phyloP scores from a whole-genome alignment of 2,329 filamentous ascomycete genomes.

The Diaporthe aspalathi region DNA sequence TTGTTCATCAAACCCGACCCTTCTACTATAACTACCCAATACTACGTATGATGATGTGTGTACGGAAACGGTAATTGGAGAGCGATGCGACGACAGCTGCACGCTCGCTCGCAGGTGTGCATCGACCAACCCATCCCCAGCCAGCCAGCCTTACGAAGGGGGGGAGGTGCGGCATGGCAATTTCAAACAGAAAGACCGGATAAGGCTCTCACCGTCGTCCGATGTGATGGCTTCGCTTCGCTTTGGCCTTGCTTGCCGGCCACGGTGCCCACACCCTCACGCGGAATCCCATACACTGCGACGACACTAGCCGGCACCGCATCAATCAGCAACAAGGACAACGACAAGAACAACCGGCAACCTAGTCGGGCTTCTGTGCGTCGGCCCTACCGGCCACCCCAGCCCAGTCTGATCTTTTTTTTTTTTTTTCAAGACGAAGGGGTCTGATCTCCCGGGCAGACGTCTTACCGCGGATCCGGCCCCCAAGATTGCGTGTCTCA shows the following conservation, averaged over 20 bases:
- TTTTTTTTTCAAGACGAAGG: no score
- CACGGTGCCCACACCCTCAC: no score
- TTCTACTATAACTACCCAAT: neutral
- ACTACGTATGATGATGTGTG: neutral
- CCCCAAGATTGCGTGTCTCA: conserved; percentile 15
- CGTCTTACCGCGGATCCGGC: conserved; percentile 20
- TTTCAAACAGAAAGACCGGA: neutral
- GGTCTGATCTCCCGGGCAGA: conserved; percentile 23
- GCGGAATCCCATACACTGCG: neutral
- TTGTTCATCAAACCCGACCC: neutral
- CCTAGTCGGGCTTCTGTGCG: neutral
- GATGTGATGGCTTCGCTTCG: neutral
- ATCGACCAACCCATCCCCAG: no score
- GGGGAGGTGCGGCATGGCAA: neutral
- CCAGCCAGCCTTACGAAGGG: neutral
- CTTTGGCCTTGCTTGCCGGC: no score
- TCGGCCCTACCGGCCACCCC: neutral
- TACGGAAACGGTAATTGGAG: neutral
- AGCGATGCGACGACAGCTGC: neutral
- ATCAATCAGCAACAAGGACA: neutral
- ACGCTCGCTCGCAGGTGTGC: no score
- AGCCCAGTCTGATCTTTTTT: no score
- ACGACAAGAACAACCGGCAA: no score
- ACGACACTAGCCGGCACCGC: conserved; percentile 10
- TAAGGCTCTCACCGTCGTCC: neutral